Conservation (phyloP, 148 eudicot genomes). For the Camellia lanceoleosa region DNA sequence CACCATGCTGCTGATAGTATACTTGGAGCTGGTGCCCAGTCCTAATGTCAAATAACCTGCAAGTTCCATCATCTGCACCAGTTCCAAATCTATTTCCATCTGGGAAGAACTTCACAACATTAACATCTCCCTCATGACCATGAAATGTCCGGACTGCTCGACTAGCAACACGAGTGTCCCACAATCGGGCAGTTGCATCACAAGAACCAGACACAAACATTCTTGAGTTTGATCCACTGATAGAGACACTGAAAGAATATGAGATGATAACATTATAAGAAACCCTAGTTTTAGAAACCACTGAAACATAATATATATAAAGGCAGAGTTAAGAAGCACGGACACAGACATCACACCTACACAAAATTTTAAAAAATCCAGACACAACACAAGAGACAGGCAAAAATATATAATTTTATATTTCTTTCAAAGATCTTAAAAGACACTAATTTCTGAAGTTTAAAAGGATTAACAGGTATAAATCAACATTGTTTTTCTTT, state of each 20-base stretch:
- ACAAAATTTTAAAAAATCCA: too few relatives aligned
- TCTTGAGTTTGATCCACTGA: conserved; percentile 64
- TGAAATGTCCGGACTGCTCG: conserved; percentile 90
- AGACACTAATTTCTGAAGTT: too few relatives aligned
- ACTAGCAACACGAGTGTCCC: conserved; percentile 98
- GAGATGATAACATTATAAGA: not conserved
- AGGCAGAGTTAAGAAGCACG: too few relatives aligned
- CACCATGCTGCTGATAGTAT: conserved; percentile 61
- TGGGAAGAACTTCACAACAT: conserved; percentile 89
- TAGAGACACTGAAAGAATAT: conserved; percentile 64
- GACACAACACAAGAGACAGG: too few relatives aligned
- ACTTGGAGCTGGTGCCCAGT: conserved; percentile 97
- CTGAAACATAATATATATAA: not conserved
- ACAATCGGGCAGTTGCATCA: conserved; percentile 85
- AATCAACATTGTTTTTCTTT: too few relatives aligned
- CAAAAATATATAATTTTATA: too few relatives aligned
- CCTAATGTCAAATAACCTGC: conserved; percentile 88
- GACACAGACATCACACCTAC: too few relatives aligned
- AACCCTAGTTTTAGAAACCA: not conserved
- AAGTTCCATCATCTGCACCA: conserved; percentile 94
- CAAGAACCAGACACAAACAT: conserved; percentile 94
- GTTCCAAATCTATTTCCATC: conserved; percentile 99
- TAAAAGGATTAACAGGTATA: too few relatives aligned
- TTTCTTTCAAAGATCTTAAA: too few relatives aligned
- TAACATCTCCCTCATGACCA: conserved; percentile 93